phyloP scores from a whole-genome alignment of 2,329 filamentous ascomycete genomes.

The Penicillium sp. region DNA sequence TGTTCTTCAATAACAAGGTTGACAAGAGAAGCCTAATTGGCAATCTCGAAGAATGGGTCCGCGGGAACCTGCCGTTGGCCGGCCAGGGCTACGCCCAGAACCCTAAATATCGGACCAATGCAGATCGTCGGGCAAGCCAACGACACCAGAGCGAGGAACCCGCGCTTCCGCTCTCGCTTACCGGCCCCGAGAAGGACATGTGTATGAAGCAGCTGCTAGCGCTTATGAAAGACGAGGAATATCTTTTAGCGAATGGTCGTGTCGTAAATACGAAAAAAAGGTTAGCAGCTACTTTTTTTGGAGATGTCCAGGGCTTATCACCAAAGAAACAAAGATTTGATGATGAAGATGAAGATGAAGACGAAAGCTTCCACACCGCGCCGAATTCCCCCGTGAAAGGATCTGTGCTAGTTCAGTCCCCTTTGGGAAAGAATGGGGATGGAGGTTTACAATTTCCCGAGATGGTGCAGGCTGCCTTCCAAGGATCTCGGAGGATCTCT shows the following conservation, averaged over 20 bases:
- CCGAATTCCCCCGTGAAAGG: conserved; percentile 32
- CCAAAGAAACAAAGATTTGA: conserved; percentile 9
- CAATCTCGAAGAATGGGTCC: conserved; percentile 35
- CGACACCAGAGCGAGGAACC: conserved; percentile 8
- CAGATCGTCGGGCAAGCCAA: not conserved
- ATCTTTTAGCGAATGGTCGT: conserved; percentile 25
- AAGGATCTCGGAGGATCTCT: not conserved
- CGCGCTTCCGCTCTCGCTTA: conserved; percentile 7
- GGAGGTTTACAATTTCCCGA: not conserved
- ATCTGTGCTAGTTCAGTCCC: not conserved
- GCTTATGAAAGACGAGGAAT: conserved; percentile 36
- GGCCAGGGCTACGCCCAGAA: not conserved
- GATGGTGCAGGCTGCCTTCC: not conserved
- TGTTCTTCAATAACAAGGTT: conserved; percentile 31
- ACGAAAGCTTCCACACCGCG: conserved; percentile 33
- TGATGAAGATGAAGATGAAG: conserved; percentile 15
- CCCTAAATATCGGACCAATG: not conserved
- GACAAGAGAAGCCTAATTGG: conserved; percentile 27
- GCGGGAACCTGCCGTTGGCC: not conserved
- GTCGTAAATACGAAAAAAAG: conserved; percentile 6
- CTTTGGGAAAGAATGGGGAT: not conserved
- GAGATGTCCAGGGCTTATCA: conserved; percentile 6
- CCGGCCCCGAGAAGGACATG: conserved; percentile 23
- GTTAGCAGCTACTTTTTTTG: conserved; percentile 8
- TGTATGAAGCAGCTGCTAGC: conserved; percentile 31